Evolutionary conservation across 805 yeast genomes (phyloP).

Genomic region (Monosporozyma servazzii): DNA sequence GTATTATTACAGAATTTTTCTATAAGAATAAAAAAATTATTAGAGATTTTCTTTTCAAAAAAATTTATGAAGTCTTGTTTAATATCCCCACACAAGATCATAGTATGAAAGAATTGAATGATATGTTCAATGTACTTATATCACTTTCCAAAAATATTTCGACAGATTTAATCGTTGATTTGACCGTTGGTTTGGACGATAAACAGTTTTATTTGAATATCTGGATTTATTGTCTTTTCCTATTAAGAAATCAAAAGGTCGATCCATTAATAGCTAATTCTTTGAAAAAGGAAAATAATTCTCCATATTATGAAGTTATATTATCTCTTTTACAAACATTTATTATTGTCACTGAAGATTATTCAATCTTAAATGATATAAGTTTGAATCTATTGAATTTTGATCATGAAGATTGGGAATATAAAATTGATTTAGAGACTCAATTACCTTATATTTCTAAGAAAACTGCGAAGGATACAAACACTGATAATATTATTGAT

Average conservation of each 20-base stretch:
- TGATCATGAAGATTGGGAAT: constrained; percentile 31
- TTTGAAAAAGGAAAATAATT: constrained; percentile 3
- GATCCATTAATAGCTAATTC: constrained; percentile 9
- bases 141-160: constrained; percentile 45
- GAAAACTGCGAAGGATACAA: constrained; percentile 2
- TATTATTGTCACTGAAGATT: constrained; percentile 24
- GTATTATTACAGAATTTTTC: constrained; percentile 45
- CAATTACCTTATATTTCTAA: constrained; percentile 29
- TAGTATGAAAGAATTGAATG: constrained; percentile 45
- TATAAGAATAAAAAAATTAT: constrained; percentile 40
- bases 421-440: constrained; percentile 29
- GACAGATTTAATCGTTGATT: constrained; percentile 27
- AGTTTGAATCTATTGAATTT: constrained; percentile 27
- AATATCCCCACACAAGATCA: constrained; percentile 30
- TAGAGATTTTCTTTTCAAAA: constrained; percentile 48
- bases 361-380: constrained; percentile 19
- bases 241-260: constrained; percentile 24
- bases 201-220: constrained; percentile 25
- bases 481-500: constrained; percentile 1
- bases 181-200: constrained; percentile 17
- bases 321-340: constrained; percentile 29
- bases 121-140: constrained; percentile 54
- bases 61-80: constrained; percentile 37
- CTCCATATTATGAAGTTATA: constrained; percentile 26
- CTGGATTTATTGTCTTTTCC: constrained; percentile 32